Evolutionary conservation across 2,329 filamentous ascomycete genomes (phyloP).

Genomic region (Trichophyton rubrum): DNA sequence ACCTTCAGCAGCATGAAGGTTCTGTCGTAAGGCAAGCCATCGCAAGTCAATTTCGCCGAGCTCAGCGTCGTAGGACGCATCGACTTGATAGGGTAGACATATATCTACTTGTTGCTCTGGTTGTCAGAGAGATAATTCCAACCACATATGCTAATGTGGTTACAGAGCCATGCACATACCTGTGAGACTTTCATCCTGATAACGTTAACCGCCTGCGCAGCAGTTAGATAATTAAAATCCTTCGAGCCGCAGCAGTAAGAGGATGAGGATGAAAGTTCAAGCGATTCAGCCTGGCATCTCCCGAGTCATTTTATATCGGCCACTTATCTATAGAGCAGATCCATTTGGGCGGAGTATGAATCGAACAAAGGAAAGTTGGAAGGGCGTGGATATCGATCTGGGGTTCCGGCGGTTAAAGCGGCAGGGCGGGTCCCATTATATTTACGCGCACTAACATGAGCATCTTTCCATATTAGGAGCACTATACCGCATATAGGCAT

Average conservation of each 20-base stretch:
- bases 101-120: constrained; percentile 38
- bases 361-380: too few species aligned
- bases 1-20: constrained; percentile 56
- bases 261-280: neutral
- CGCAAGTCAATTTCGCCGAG: constrained; percentile 43
- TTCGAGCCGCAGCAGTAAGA: neutral
- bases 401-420: too few species aligned
- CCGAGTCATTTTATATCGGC: too few species aligned
- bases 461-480: too few species aligned
- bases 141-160: neutral
- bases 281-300: neutral
- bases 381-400: too few species aligned
- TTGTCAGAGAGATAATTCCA: neutral
- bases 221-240: neutral
- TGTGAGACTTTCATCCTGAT: constrained; percentile 4
- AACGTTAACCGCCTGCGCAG: neutral
- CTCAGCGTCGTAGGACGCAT: constrained; percentile 49
- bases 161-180: neutral
- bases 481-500: too few species aligned
- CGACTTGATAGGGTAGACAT: constrained; percentile 62
- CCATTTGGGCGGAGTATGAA: too few species aligned
- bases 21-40: constrained; percentile 55
- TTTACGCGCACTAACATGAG: too few species aligned
- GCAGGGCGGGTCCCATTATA: too few species aligned
- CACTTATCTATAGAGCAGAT: too few species aligned